A percentile compares a stretch with the other conserved stretches of the same genome.
phyloP scores from a whole-genome alignment of 2,329 filamentous ascomycete genomes.

The Fusarium aywerte region DNA sequence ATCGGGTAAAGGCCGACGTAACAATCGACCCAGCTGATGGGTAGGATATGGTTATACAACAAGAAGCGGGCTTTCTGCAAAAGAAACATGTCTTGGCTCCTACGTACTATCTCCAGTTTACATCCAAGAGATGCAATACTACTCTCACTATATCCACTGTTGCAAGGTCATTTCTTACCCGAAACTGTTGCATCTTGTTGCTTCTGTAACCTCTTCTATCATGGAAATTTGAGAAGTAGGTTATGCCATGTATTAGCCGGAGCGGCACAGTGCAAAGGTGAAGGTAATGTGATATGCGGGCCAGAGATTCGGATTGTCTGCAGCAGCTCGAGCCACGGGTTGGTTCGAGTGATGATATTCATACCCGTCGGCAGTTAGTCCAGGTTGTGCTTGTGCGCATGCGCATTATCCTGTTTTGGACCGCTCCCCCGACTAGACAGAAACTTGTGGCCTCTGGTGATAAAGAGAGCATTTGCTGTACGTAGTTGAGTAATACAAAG shows the following conservation, averaged over 20 bases:
- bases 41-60: not conserved
- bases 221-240: not conserved
- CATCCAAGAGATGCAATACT: not conserved
- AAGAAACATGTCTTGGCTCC: conserved; percentile 3
- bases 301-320: conserved; percentile 5
- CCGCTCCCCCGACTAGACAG: not conserved
- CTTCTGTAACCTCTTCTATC: not conserved
- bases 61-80: not conserved
- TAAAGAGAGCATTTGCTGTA: not conserved
- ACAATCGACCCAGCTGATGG: conserved; percentile 1
- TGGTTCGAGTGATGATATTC: conserved; percentile 1
- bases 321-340: conserved; percentile 2
- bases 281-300: not conserved
- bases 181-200: conserved; percentile 13
- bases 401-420: not conserved
- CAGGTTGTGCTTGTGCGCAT: not conserved
- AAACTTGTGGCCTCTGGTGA: not conserved
- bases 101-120: not conserved
- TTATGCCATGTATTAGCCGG: not conserved
- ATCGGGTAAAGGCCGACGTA: conserved; percentile 13
- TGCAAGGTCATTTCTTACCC: conserved; percentile 4
- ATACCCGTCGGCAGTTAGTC: conserved; percentile 1
- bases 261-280: conserved; percentile 25
- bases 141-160: not conserved
- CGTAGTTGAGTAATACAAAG: not conserved